These are phyloP conservation scores for Naganishia sp. DNA, from an alignment of 1,284 basidiomycete species.

Conservation along the genomic window DNA sequence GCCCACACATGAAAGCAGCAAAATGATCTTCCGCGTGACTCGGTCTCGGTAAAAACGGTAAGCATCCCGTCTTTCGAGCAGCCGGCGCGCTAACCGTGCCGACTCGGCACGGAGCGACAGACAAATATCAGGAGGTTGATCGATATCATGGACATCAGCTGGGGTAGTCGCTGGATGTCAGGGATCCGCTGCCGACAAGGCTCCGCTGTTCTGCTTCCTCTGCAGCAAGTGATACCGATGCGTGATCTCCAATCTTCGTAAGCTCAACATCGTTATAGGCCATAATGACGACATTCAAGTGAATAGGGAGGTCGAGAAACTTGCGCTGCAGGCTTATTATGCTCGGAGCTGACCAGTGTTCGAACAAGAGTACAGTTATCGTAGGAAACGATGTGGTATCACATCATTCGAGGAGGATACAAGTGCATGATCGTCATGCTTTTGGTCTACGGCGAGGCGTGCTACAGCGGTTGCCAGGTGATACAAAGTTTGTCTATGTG, in stretches of 20 bases:
- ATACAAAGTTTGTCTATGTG: conserved; percentile 22
- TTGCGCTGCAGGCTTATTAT: no score
- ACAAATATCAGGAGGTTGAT: no score
- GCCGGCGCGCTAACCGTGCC: not conserved
- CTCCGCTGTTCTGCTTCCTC: not conserved
- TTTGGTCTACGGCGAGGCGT: conserved; percentile 2
- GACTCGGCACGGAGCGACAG: no score
- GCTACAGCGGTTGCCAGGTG: conserved; percentile 3
- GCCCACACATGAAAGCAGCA: not conserved
- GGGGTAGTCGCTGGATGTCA: not conserved
- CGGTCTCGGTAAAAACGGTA: not conserved
- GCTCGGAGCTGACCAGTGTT: no score
- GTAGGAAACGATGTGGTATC: conserved; percentile 2
- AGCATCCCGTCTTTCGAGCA: not conserved
- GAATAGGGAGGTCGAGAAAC: not conserved
- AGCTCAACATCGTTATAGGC: not conserved
- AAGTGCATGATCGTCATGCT: conserved; percentile 25
- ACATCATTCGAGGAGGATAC: conserved; percentile 26
- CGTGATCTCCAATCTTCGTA: no score
- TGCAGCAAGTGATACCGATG: not conserved
- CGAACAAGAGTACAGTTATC: not conserved
- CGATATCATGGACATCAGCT: not conserved
- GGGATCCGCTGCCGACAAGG: not conserved
- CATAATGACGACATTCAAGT: no score
- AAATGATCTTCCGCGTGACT: not conserved